Evolutionary conservation across 148 eudicot genomes (phyloP), one percentile per base, ranked within the genome.

Genomic region (Fagopyrum esculentum): DNA sequence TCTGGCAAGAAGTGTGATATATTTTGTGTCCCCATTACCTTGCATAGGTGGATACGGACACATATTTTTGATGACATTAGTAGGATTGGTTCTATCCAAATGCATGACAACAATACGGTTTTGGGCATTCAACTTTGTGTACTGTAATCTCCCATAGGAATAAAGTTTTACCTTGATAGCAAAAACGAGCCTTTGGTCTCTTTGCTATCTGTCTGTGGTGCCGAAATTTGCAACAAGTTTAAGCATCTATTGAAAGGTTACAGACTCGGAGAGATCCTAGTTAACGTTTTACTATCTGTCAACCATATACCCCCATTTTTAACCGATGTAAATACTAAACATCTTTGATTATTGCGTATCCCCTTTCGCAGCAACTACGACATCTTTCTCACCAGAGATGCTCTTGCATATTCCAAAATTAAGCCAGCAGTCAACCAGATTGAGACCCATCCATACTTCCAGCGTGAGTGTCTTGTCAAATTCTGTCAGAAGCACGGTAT

Each of bases 391-490:
- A 93, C 97, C 30, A 85, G 97, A 84, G 98, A 93, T 72, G 91
- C 95, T 85, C 79, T 91, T 78, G 97, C 91, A 6, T 93, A 93
- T 79, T 80, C 98, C 66, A 91, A 91, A 83, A 83, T 93, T 73
- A 93, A 93, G 89, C 98, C 98, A 43, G 98, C 98, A 73, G 98
- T 93, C 79, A 91, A 93, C 79, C 98, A 93, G 85, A 93, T 93
- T 19, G 98, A 93, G 83, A 87, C 97, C 22, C 97, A 93, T 80
- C 97, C 97, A 19, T 93, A 93, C 80, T 93, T 93, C 82, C 97
- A 93, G 60, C 97, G 98, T 6, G 93, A 91, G 7, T 91, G 93
- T 44, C 86, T 93, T 44, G 95, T 93, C 79, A 89, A 88, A 74
- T 91, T 93, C 83, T 89, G 94, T 73, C 97, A 89, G 79, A 93